Percentiles rank a stretch among this genome's conserved stretches.
Conservation (phyloP, 2,329 filamentous ascomycete species). For the Geosmithia flava region DNA sequence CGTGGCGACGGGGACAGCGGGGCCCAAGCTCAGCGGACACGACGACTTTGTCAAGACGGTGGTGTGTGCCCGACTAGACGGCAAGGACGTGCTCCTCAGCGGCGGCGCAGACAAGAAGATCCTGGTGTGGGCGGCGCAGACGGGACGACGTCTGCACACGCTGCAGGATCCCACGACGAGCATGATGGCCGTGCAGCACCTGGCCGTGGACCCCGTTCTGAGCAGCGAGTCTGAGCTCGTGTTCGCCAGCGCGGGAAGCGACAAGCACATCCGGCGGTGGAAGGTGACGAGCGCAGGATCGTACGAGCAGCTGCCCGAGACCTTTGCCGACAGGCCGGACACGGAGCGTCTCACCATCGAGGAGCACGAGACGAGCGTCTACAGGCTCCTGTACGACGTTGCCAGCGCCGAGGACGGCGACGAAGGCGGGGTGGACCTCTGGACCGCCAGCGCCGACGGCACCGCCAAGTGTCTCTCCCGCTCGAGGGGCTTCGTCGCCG, state of each 20-base stretch:
- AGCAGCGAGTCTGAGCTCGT: conserved; percentile 36
- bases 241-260: conserved; percentile 70
- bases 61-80: conserved; percentile 46
- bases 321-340: conserved; percentile 24
- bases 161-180: conserved; percentile 60
- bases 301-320: conserved; percentile 41
- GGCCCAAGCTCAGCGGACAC: conserved; percentile 61
- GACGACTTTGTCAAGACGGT: conserved; percentile 86
- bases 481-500: conserved; percentile 53
- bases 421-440: conserved; percentile 48
- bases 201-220: conserved; percentile 60
- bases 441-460: conserved; percentile 89
- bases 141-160: conserved; percentile 57
- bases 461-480: conserved; percentile 70
- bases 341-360: conserved; percentile 43
- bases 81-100: conserved; percentile 54
- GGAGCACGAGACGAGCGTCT: conserved; percentile 85
- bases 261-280: conserved; percentile 72
- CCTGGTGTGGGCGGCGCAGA: conserved; percentile 68
- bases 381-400: conserved; percentile 62
- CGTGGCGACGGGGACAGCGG: conserved; percentile 38
- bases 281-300: conserved; percentile 35
- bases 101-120: conserved; percentile 71
- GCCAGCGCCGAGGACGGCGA: conserved; percentile 52
- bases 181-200: conserved; percentile 69